Conservation (phyloP, 192 early-diverging fungal genomes). For the Rhizoclosmatium globosum region DNA sequence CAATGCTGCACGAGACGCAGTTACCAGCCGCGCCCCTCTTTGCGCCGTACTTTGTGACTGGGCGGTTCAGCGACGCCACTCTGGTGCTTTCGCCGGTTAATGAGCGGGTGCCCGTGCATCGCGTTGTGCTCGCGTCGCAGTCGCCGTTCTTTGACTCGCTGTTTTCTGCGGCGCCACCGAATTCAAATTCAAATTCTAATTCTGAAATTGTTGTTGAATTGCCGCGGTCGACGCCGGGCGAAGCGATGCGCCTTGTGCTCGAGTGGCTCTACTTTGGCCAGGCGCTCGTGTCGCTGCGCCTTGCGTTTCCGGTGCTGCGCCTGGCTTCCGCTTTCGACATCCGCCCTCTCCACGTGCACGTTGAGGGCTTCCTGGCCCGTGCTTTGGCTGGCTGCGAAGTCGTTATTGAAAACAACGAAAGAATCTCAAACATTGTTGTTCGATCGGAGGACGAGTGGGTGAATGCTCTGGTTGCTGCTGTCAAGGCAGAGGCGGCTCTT, state of each 20-base stretch:
- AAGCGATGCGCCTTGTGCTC: conserved; percentile 11
- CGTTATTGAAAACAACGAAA: neutral
- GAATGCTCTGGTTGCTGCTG: neutral
- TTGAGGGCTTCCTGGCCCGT: neutral
- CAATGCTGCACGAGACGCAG: no score
- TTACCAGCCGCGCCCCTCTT: neutral
- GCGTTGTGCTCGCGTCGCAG: conserved; percentile 29
- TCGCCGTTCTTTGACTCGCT: conserved; percentile 9
- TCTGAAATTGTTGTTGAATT: neutral
- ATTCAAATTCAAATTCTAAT: neutral
- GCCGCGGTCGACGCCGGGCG: neutral
- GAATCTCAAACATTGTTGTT: no score
- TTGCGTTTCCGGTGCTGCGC: neutral
- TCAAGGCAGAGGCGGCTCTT: neutral
- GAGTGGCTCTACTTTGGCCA: conserved; percentile 32
- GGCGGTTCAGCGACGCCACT: conserved; percentile 21
- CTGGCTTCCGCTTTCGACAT: neutral
- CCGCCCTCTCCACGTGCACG: neutral
- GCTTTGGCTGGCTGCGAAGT: neutral
- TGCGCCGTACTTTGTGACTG: conserved; percentile 29
- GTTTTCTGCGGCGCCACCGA: conserved; percentile 4
- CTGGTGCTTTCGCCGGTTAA: neutral
- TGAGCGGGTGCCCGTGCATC: conserved; percentile 26
- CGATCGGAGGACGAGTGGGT: neutral
- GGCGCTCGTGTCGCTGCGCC: neutral